These are phyloP conservation scores for Phylloporus sp. DNA, from an alignment of 768 basidiomycete genomes.

Conservation along the genomic window DNA sequence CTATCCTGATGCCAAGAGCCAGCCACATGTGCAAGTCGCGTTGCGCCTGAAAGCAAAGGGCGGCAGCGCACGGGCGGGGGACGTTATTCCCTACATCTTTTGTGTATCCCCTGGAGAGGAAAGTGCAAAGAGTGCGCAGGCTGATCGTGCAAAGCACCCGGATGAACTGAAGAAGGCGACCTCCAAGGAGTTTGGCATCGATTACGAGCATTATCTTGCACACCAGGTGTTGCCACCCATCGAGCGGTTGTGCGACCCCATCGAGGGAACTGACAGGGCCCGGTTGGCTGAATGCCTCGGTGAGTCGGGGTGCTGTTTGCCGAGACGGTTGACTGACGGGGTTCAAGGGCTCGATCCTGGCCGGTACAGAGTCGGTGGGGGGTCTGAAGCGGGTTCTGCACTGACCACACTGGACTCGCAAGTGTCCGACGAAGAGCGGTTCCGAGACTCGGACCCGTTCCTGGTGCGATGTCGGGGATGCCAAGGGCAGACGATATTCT, in stretches of 20 bases:
- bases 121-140: conserved; percentile 67
- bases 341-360: conserved; percentile 54
- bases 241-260: conserved; percentile 91
- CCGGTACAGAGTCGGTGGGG: conserved; percentile 43
- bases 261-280: conserved; percentile 90
- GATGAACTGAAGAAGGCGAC: conserved; percentile 79
- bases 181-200: conserved; percentile 60
- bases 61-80: conserved; percentile 73
- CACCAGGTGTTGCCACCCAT: conserved; percentile 93
- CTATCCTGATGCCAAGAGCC: conserved; percentile 91
- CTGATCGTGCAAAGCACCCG: conserved; percentile 89
- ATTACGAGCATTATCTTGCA: conserved; percentile 87
- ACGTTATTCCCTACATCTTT: conserved; percentile 95
- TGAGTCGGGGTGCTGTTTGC: conserved; percentile 30
- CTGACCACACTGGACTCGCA: conserved; percentile 86
- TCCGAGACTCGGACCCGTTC: conserved; percentile 70
- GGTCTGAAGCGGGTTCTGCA: conserved; percentile 48
- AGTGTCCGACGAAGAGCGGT: conserved; percentile 82
- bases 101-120: conserved; percentile 75
- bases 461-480: conserved; percentile 75
- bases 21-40: conserved; percentile 97
- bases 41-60: conserved; percentile 84
- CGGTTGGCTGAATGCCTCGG: conserved; percentile 94
- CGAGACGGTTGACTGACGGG: background rate
- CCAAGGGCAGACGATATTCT: conserved; percentile 51